Evolutionary conservation across 495 filamentous ascomycete species (phyloP), one percentile per base, ranked within the genome.

Genomic region (Xanthoparmelia taractica): DNA sequence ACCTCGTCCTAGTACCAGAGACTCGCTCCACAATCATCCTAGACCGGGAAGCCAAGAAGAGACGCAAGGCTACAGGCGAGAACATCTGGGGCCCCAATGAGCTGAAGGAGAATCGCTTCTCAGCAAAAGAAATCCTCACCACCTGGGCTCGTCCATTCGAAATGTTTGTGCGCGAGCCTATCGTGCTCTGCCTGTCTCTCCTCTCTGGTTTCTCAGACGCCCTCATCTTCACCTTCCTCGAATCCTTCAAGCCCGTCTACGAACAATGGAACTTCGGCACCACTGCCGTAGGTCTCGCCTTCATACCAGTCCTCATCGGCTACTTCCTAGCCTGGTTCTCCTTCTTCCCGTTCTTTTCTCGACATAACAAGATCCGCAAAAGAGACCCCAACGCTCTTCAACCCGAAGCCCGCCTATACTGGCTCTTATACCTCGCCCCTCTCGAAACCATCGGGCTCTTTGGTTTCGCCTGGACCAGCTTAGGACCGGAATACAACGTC

Each of bases 171-270:
- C 85, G 82, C 0, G 88, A 92, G 67, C 86, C 87, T 1, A 91
- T 92, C 67, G 89, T 91, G 8, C 75, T 89, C 6, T 81, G 77
- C 52, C 77, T 92, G 2, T 90, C 87, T 4, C 75, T 90, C 13
- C 84, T 91, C 33, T 87, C 83, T 34, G 88, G 89, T 48, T 90
- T 91, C 78, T 84, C 81, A 33, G 89, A 91, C 66, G 88, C 87
- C n/a, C 79, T 92, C 10, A 87, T 92, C 74, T 91, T 90, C 78
- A 87, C 85, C 73, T 89, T 87, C 74, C 84, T 89, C 64, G 84
- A 89, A 66, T 85, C 82, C 0, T 87, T 88, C 69, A 69, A 68
- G 2, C 76, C 86, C 17, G 85, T 90, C 29, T 90, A 87, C 68
- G 66, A 76, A 31, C 82, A 86, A 64, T 91, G 84, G 84, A 70